Base-by-base conservation (phyloP, 768 basidiomycete genomes). In the Cystoderma amianthinum region DNA sequence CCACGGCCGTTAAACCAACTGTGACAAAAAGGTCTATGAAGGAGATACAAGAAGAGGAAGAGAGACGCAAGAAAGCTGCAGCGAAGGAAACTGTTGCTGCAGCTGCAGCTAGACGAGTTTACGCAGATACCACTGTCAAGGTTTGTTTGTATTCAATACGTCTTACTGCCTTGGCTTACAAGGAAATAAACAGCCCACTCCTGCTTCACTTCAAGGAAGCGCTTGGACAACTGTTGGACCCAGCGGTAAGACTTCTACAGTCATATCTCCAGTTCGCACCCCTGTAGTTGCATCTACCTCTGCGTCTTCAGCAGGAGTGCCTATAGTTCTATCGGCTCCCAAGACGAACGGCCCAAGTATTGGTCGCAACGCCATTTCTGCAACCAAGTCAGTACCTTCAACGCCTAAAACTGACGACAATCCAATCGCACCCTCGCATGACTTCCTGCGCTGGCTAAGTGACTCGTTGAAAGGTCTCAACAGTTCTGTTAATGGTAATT, bases 11-110 rank as follows among this genome's bases (percentile, higher is more conserved):
- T 18, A 82, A 80, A 54, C 60, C 72, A 5, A 64, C 65, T 7
- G 57, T 68, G 2, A 57, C 73, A 5, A 94, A 91, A 71, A 96
- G 92, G 72, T 88, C 89, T 2, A 84, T 99, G 83, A 97, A 95
- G 68, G 93, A 99, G 67, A 99, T 99, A 30, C 90, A 95, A 56
- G 95, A 98, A 61, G 96, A 99, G 53, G 96, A 99, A 56, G 91
- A 95, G 61, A 76, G 68, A 48, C 75, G 85, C 47, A 93, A 91
- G 70, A 86, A 82, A 61, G 51, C 64, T 20, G 69, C 69, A 1
- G 62, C 66, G 5, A 83, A 82, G 58, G 80, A 86, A 48, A 78
- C 71, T 40, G 67, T 68, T 41, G 72, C 72, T 6, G 64, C 76
- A 10, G 67, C 74, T 16, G 72, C 74, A 28, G 68, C 76, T 5